These are phyloP conservation scores for Serendipita sp. DNA, from an alignment of 768 basidiomycete species.

Conservation along the genomic window DNA sequence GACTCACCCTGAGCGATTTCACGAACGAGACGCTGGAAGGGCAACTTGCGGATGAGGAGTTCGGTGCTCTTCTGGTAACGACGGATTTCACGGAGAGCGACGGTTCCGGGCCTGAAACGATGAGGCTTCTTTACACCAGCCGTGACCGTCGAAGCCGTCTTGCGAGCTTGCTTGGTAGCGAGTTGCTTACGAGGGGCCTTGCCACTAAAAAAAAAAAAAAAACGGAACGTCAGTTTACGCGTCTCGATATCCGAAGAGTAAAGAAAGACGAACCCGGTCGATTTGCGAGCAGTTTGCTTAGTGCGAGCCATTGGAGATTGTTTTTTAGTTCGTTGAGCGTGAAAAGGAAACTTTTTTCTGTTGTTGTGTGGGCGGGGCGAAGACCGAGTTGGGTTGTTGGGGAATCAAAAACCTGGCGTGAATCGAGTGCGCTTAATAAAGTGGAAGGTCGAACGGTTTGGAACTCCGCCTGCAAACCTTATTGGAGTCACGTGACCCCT, in stretches of 20 bases:
- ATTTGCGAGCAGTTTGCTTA: constrained; percentile 76
- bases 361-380: neutral
- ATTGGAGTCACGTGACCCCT: neutral
- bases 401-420: too few relatives aligned
- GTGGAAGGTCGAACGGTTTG: neutral
- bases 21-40: constrained; percentile 60
- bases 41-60: constrained; percentile 44
- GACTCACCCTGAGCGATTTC: constrained; percentile 51
- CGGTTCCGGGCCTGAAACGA: constrained; percentile 30
- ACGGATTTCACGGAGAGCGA: constrained; percentile 32
- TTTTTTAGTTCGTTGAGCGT: constrained; percentile 39
- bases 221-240: neutral
- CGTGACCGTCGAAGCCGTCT: constrained; percentile 20
- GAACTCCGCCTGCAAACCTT: neutral
- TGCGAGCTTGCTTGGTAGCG: constrained; percentile 32
- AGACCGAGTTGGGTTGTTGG: neutral
- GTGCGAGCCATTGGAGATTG: constrained; percentile 3
- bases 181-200: constrained; percentile 24
- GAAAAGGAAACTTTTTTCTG: constrained; percentile 15
- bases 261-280: constrained; percentile 43
- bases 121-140: constrained; percentile 28
- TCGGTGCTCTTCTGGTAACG: constrained; percentile 30
- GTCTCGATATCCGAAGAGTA: constrained; percentile 20
- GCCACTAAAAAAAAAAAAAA: constrained; percentile 8
- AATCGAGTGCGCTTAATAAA: neutral